Evolutionary conservation across 345 rosid genomes (phyloP), one percentile per base, ranked within the genome.

Genomic region (Murraya koenigii): DNA sequence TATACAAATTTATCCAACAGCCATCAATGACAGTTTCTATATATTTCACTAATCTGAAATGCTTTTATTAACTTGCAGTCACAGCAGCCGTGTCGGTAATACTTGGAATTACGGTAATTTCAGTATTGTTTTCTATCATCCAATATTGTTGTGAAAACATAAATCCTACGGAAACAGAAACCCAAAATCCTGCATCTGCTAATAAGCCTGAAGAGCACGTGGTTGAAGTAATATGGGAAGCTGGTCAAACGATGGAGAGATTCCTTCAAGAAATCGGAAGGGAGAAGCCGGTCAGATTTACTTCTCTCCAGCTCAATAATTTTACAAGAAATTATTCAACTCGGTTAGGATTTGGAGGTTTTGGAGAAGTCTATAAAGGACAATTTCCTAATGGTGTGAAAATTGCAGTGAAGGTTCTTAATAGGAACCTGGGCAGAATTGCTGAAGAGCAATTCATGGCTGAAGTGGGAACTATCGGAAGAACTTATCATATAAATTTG

Each of bases 401-500:
- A 14, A 67, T 70, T 47, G 75, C 75, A 2, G 80, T 77, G 13
- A 77, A 77, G 47, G 61, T 77, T 5, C 69, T 70, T 7, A 70
- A 59, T 1, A 38, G 54, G 23, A 71, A 58, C 20, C 41, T 39
- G 11, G 75, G 47, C 8, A 60, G 19, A 70, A 20, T 22, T 15
- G 75, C 69, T 6, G 75, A 60, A 58, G 58, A 38, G 22, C 80
- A 77, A 58, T 70, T 77, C 75, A 76, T 76, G 79, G 79, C 79
- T 7, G 66, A 76, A n/a, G 66, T 66, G 33, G 79, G 65, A 19
- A 76, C 73, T 13, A 76, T 76, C 1, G 73, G 79, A 35, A 52
- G 73, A 66, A 67, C 79, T 13, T 76, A 66, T 14, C 79, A 55
- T 33, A 54, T 33, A n/a, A 66, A 76, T 66, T 26, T 76, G 33